Evolutionary conservation across 805 yeast genomes (phyloP).

Genomic region (Cyberlindnera xylosilytica): DNA sequence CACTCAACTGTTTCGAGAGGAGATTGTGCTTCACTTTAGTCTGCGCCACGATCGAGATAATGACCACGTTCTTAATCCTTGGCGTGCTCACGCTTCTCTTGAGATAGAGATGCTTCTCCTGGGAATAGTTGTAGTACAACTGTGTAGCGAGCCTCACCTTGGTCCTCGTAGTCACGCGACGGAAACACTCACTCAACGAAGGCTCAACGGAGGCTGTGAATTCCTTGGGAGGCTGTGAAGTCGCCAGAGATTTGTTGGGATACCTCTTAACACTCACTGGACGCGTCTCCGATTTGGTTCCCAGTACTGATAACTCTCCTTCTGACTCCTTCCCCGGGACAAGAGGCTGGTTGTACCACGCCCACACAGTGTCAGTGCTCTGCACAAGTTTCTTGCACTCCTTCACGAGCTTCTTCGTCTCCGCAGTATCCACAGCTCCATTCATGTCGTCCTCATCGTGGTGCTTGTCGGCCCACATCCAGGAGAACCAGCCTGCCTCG

Average conservation of each 20-base stretch:
- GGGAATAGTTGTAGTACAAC: slow-evolving; percentile 35
- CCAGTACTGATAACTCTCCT: slow-evolving; percentile 24
- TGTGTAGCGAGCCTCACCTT: slow-evolving; percentile 33
- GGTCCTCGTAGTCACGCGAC: slow-evolving; percentile 32
- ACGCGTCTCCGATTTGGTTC: slow-evolving; percentile 21
- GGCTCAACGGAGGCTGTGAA: slow-evolving; percentile 19
- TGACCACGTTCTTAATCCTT: slow-evolving; percentile 24
- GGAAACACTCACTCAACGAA: slow-evolving; percentile 22
- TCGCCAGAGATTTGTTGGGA: slow-evolving; percentile 10
- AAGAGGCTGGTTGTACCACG: slow-evolving; percentile 23
- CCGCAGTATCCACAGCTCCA: slow-evolving; percentile 15
- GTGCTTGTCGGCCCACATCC: slow-evolving; percentile 14
- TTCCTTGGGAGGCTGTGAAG: background rate
- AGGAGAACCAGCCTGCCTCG: slow-evolving; percentile 18
- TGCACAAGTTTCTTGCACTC: slow-evolving; percentile 21
- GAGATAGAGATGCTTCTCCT: slow-evolving; percentile 36
- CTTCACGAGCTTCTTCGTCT: slow-evolving; percentile 18
- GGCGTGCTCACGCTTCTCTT: slow-evolving; percentile 24
- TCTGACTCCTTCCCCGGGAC: slow-evolving; percentile 3
- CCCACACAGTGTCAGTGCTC: slow-evolving; percentile 23
- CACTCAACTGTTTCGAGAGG: slow-evolving; percentile 22
- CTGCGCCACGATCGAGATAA: slow-evolving; percentile 33
- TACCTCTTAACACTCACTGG: slow-evolving; percentile 21
- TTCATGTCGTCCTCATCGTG: slow-evolving; percentile 12
- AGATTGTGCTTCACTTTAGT: slow-evolving; percentile 21